Evolutionary conservation across 208 protist genomes (phyloP).

Genomic region (Blechomonas ayalai): DNA sequence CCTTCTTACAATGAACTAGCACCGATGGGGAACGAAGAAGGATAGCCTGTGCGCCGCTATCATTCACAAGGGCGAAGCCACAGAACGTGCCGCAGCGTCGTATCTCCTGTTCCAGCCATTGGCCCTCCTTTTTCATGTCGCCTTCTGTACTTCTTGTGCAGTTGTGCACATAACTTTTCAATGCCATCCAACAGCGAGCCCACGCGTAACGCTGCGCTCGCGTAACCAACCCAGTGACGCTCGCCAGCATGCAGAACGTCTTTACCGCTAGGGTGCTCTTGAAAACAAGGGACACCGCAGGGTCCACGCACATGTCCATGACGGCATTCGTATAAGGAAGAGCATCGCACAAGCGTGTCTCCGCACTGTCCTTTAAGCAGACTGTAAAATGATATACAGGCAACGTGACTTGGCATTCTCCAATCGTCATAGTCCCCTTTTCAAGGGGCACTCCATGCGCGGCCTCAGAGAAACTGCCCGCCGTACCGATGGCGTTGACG

Average conservation of each 20-base stretch:
- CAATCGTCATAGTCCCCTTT: too few relatives aligned
- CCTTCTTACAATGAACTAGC: constrained; percentile 77
- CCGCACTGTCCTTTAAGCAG: constrained; percentile 18
- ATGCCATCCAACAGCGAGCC: too few relatives aligned
- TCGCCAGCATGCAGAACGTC: background rate
- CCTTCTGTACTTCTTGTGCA: too few relatives aligned
- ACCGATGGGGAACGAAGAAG: constrained; percentile 18
- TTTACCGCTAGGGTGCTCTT: background rate
- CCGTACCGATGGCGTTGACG: too few relatives aligned
- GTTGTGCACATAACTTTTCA: too few relatives aligned
- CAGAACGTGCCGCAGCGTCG: background rate
- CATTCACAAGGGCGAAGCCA: background rate
- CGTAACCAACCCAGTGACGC: background rate
- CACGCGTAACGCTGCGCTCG: too few relatives aligned
- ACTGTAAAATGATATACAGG: constrained; percentile 44
- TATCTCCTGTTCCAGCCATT: background rate
- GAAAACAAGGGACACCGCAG: background rate
- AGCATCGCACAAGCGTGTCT: constrained; percentile 22
- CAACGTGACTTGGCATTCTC: too few relatives aligned
- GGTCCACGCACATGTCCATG: constrained; percentile 16
- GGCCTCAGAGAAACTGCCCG: too few relatives aligned
- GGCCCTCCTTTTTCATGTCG: background rate
- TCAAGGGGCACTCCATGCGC: too few relatives aligned
- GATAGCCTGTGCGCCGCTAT: background rate
- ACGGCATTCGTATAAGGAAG: constrained; percentile 15